phyloP scores from a whole-genome alignment of 768 basidiomycete species.

The Podaxis mareebaensis region DNA sequence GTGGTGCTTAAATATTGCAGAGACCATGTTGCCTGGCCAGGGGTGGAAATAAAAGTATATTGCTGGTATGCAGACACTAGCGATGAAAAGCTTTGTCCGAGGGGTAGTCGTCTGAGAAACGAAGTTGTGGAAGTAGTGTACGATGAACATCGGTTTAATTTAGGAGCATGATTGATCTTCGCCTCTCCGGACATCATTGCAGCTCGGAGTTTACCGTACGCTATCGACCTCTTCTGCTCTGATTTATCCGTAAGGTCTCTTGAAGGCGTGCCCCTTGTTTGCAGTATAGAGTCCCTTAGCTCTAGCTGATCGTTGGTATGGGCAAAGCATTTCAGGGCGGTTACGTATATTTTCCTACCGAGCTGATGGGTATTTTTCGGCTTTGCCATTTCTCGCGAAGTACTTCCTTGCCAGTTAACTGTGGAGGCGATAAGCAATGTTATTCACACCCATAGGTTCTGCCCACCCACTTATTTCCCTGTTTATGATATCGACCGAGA shows the following conservation, averaged over 20 bases:
- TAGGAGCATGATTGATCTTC: slow-evolving; percentile 12
- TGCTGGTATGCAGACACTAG: slow-evolving; percentile 10
- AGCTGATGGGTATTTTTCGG: slow-evolving; percentile 1
- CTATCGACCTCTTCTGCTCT: background rate
- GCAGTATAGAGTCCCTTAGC: background rate
- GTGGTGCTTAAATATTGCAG: slow-evolving; percentile 13
- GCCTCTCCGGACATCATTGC: slow-evolving; percentile 9
- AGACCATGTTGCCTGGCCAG: slow-evolving; percentile 3
- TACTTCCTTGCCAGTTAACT: background rate
- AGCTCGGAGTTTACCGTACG: slow-evolving; percentile 13
- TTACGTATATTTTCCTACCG: background rate
- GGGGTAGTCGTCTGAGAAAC: slow-evolving; percentile 4
- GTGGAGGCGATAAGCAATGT: background rate
- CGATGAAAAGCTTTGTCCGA: background rate
- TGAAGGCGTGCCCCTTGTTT: background rate
- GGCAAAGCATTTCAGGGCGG: background rate
- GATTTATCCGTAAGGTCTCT: slow-evolving; percentile 2
- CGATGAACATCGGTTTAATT: slow-evolving; percentile 17
- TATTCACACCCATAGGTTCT: background rate
- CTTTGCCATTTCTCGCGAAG: background rate
- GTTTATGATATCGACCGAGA: background rate
- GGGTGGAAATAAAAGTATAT: slow-evolving; percentile 5
- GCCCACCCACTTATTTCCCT: background rate
- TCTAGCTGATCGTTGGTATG: background rate
- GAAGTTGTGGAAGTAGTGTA: slow-evolving; percentile 11